A percentile compares a stretch with the other conserved stretches of the same genome.
Conservation (phyloP, 306 rosid genomes). For the Fragaria ananassa region DNA sequence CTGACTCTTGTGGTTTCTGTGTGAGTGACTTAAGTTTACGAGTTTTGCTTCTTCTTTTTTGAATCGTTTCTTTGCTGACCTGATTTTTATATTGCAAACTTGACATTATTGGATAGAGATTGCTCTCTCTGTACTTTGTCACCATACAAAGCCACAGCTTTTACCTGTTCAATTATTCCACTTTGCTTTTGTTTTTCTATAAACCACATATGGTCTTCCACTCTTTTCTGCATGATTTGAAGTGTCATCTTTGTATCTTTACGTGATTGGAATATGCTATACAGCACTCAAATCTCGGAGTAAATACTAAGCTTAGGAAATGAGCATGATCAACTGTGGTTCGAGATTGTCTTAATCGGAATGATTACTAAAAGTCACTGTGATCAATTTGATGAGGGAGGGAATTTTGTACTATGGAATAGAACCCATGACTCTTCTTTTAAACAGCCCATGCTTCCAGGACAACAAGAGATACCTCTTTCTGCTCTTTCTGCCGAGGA, state of each 20-base stretch:
- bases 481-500: too few relatives aligned
- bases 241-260: background rate
- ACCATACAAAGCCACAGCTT: background rate
- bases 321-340: background rate
- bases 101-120: constrained; percentile 12
- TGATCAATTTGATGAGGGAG: background rate
- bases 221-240: constrained; percentile 3
- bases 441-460: constrained; percentile 1
- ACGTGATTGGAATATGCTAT: background rate
- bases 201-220: background rate
- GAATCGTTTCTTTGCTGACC: background rate
- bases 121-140: background rate
- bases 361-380: background rate
- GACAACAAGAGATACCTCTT: background rate
- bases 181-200: background rate
- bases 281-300: background rate
- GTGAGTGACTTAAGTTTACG: constrained; percentile 14
- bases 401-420: background rate
- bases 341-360: background rate
- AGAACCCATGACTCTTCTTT: background rate
- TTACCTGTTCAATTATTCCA: constrained; percentile 8
- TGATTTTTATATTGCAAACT: constrained; percentile 13
- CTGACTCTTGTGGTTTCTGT: constrained; percentile 18
- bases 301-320: background rate
- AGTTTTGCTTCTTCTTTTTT: constrained; percentile 15